Evolutionary conservation across 2,329 filamentous ascomycete species (phyloP).

Genomic region (Penicillium sumatraense): DNA sequence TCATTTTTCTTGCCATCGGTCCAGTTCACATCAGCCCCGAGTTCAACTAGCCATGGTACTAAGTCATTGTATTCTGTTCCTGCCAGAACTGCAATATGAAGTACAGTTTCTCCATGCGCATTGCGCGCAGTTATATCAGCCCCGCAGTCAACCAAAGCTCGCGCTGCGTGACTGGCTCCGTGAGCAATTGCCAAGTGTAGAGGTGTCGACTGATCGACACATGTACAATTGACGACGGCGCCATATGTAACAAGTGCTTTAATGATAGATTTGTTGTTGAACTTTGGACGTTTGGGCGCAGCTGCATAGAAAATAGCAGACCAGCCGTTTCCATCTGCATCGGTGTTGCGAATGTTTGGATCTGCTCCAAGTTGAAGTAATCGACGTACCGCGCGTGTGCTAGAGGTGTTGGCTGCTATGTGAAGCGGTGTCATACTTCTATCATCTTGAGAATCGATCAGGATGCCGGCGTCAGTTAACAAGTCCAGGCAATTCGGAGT

Average conservation of each 20-base stretch:
- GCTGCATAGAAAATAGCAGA: constrained; percentile 10
- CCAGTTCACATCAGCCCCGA: constrained; percentile 12
- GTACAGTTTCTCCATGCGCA: constrained; percentile 5
- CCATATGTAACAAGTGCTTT: constrained; percentile 8
- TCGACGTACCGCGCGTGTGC: constrained; percentile 10
- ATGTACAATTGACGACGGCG: constrained; percentile 5
- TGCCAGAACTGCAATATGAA: constrained; percentile 11
- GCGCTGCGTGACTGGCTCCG: constrained; percentile 10
- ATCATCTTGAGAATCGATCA: constrained; percentile 9
- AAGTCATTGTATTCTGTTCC: constrained; percentile 1
- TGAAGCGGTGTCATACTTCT: constrained; percentile 12
- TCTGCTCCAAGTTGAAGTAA: constrained; percentile 7
- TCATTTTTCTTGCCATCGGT: constrained; percentile 6
- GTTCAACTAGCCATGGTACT: not conserved
- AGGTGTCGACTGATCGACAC: not conserved
- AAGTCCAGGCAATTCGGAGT: not conserved
- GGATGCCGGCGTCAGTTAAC: constrained; percentile 4
- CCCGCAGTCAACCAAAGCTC: constrained; percentile 6
- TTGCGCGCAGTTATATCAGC: constrained; percentile 8
- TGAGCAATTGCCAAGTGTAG: constrained; percentile 6
- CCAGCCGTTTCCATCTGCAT: constrained; percentile 3
- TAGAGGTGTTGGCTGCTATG: constrained; percentile 10
- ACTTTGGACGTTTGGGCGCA: not conserved
- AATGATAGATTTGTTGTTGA: constrained; percentile 12
- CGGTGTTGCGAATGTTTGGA: constrained; percentile 1